These are phyloP conservation scores for Bisporella sp. DNA, from an alignment of 2,329 filamentous ascomycete species.

Conservation along the genomic window DNA sequence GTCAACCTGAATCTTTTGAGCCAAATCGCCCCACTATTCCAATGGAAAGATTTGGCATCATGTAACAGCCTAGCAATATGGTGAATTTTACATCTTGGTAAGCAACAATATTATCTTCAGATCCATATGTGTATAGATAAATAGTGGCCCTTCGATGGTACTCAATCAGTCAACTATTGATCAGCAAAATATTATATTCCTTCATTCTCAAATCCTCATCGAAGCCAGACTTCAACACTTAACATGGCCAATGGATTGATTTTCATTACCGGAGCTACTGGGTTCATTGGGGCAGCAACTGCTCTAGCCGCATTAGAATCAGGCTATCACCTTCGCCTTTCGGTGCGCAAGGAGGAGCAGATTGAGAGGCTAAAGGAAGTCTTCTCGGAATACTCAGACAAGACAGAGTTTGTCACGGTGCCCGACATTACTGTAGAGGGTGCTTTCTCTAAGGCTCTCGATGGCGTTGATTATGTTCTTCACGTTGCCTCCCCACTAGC, in stretches of 20 bases:
- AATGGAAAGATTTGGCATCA: too few relatives aligned
- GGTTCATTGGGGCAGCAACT: conserved; percentile 16
- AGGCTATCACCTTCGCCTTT: conserved; percentile 15
- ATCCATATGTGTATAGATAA: too few relatives aligned
- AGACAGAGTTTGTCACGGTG: conserved; percentile 6
- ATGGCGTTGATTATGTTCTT: conserved; percentile 9
- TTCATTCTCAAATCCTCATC: too few relatives aligned
- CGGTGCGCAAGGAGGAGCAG: conserved; percentile 14
- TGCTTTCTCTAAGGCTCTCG: conserved; percentile 5
- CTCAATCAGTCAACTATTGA: too few relatives aligned
- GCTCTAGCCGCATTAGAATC: conserved; percentile 9
- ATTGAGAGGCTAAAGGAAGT: conserved; percentile 9
- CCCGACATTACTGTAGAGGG: conserved; percentile 7
- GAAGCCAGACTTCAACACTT: too few relatives aligned
- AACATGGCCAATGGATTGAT: conserved; percentile 3
- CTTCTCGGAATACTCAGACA: background rate
- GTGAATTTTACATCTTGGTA: too few relatives aligned
- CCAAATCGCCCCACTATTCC: too few relatives aligned
- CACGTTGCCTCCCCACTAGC: conserved; percentile 15
- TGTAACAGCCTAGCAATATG: too few relatives aligned
- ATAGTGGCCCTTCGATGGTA: too few relatives aligned
- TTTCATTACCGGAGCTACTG: conserved; percentile 20
- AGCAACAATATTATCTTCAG: too few relatives aligned
- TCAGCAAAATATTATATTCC: too few relatives aligned
- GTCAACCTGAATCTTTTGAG: too few relatives aligned